phyloP scores from a whole-genome alignment of 148 eudicot species.

The Camellia granthamiana region DNA sequence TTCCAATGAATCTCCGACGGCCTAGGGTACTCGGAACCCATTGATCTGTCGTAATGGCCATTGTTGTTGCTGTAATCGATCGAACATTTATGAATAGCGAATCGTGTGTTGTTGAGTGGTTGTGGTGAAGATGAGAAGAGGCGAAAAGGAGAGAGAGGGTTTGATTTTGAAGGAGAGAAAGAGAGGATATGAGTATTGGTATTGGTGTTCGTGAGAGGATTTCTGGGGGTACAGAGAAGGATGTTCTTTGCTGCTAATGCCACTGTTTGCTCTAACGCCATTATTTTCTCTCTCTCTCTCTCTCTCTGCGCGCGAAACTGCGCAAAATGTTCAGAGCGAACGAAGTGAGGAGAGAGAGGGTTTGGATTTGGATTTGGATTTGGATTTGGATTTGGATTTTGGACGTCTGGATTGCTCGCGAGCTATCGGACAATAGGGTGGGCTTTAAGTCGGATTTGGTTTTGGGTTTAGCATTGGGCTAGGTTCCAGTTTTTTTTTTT shows the following conservation, averaged over 20 bases:
- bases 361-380: too few relatives aligned
- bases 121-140: slow-evolving; percentile 19
- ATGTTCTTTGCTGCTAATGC: slow-evolving; percentile 13
- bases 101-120: slow-evolving; percentile 27
- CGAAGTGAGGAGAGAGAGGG: neutral
- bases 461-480: neutral
- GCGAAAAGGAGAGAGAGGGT: neutral
- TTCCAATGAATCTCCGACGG: slow-evolving; percentile 78
- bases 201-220: slow-evolving; percentile 5
- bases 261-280: slow-evolving; percentile 21
- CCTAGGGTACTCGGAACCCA: slow-evolving; percentile 31
- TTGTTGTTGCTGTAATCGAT: slow-evolving; percentile 25
- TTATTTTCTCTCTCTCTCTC: neutral
- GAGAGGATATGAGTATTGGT: neutral
- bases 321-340: too few relatives aligned
- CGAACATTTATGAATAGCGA: slow-evolving; percentile 22
- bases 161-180: neutral
- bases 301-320: slow-evolving; percentile 2
- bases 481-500: neutral
- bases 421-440: neutral
- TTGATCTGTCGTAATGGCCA: slow-evolving; percentile 15
- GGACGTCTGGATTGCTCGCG: too few relatives aligned
- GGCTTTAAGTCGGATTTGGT: neutral
- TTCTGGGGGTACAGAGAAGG: slow-evolving; percentile 7
- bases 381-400: too few relatives aligned